Percentiles rank a stretch among this genome's conserved stretches.
Evolutionary conservation across 2,329 filamentous ascomycete species (phyloP).

Genomic region (Davidsoniella eucalypti): DNA sequence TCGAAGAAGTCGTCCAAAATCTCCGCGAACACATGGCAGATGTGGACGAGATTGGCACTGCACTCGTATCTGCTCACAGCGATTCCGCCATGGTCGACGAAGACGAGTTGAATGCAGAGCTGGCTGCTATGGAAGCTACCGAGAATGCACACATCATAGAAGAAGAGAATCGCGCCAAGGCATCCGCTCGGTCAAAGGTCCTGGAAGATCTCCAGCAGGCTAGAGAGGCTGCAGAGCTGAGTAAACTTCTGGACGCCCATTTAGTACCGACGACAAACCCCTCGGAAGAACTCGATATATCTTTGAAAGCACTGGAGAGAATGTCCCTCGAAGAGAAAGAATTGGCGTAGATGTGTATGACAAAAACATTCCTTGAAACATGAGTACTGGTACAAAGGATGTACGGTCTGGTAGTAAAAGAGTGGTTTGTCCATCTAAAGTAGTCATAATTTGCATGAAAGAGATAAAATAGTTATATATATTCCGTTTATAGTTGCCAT

Average conservation of each 20-base stretch:
- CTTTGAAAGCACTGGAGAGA: conserved; percentile 22
- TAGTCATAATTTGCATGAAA: no score
- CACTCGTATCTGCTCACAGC: conserved; percentile 46
- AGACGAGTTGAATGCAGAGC: conserved; percentile 70
- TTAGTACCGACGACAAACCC: conserved; percentile 6
- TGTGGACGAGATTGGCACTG: conserved; percentile 65
- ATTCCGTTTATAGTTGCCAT: no score
- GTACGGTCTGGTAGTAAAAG: no score
- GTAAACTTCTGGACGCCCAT: conserved; percentile 27
- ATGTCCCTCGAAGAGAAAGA: conserved; percentile 23
- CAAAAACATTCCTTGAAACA: no score
- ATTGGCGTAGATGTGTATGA: conserved; percentile 8
- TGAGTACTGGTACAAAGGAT: no score
- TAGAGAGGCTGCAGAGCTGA: conserved; percentile 31
- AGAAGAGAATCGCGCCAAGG: conserved; percentile 27
- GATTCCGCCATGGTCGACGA: conserved; percentile 49
- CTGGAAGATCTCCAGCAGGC: conserved; percentile 21
- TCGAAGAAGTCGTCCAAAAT: conserved; percentile 59
- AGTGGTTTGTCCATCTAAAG: no score
- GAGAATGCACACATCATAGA: conserved; percentile 32
- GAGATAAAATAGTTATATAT: no score
- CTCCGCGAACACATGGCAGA: conserved; percentile 66
- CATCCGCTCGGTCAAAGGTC: conserved; percentile 24
- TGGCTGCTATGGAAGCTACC: conserved; percentile 55
- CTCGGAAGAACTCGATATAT: conserved; percentile 14